Evolutionary conservation across 2,329 filamentous ascomycete species (phyloP).

Genomic region (Fusarium coffeatum): DNA sequence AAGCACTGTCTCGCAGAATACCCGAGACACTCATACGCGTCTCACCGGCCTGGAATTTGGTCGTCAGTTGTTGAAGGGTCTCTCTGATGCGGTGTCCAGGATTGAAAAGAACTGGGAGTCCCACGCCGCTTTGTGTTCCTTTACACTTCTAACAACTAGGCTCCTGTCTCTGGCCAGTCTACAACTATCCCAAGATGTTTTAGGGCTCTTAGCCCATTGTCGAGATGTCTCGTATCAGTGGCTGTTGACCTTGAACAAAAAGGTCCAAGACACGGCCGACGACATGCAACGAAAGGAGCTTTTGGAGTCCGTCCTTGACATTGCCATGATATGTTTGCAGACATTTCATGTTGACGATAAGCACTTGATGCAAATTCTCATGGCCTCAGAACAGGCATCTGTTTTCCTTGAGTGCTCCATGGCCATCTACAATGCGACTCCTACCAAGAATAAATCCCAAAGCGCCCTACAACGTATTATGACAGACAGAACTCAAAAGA

Average conservation of each 20-base stretch:
- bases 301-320: neutral
- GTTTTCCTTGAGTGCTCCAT: slow-evolving; percentile 30
- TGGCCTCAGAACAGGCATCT: slow-evolving; percentile 13
- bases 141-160: slow-evolving; percentile 31
- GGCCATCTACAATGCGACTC: slow-evolving; percentile 12
- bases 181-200: neutral
- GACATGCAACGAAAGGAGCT: slow-evolving; percentile 20
- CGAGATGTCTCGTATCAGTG: slow-evolving; percentile 24
- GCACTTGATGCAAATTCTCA: neutral
- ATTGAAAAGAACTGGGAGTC: slow-evolving; percentile 43
- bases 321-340: slow-evolving; percentile 26
- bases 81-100: slow-evolving; percentile 3
- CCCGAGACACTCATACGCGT: slow-evolving; percentile 10
- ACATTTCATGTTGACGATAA: slow-evolving; percentile 30
- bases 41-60: slow-evolving; percentile 19
- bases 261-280: slow-evolving; percentile 5
- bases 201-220: slow-evolving; percentile 8
- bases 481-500: slow-evolving; percentile 17
- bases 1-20: fast-evolving
- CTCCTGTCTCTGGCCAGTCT: slow-evolving; percentile 19
- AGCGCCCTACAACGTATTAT: neutral
- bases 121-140: slow-evolving; percentile 28
- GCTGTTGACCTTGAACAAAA: slow-evolving; percentile 6
- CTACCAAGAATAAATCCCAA: neutral
- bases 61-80: neutral